Conservation (phyloP, 1,284 basidiomycete genomes). For the Butyriboletus appendiculatus region DNA sequence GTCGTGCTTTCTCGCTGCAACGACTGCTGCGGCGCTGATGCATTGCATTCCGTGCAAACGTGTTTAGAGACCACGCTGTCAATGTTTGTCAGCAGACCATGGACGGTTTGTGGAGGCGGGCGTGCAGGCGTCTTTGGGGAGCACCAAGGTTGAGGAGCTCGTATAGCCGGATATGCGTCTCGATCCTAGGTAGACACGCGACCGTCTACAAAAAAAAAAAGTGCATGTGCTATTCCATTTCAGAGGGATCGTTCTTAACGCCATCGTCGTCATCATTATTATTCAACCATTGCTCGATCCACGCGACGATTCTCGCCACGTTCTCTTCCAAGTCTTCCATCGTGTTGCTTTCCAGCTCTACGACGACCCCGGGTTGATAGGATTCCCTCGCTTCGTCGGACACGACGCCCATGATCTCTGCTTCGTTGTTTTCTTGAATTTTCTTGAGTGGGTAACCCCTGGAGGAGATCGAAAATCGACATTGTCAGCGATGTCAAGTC, state of each 20-base stretch:
- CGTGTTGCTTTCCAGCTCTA: slow-evolving; percentile 82
- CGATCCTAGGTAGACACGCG: neutral
- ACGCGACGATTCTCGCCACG: slow-evolving; percentile 79
- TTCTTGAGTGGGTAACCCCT: slow-evolving; percentile 92
- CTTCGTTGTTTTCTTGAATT: slow-evolving; percentile 97
- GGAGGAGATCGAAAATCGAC: neutral
- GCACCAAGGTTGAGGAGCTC: neutral
- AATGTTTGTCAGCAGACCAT: neutral
- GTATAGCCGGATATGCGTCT: neutral
- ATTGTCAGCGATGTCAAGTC: neutral
- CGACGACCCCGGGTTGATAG: slow-evolving; percentile 84
- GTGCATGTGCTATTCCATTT: slow-evolving; percentile 6
- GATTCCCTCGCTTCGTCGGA: slow-evolving; percentile 86
- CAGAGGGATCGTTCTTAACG: neutral
- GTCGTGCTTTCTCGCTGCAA: no score
- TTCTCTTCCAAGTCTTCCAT: slow-evolving; percentile 87
- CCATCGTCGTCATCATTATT: slow-evolving; percentile 39
- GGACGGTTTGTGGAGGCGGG: slow-evolving; percentile 3
- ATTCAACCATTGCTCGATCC: slow-evolving; percentile 80
- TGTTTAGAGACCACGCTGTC: slow-evolving; percentile 9
- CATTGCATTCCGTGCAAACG: no score
- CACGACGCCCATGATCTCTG: slow-evolving; percentile 97
- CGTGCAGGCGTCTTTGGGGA: slow-evolving; percentile 11
- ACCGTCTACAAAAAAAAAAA: no score
- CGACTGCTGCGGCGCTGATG: no score